Percentiles rank a stretch among this genome's conserved stretches.
Conservation (phyloP, 495 filamentous ascomycete species). For the Hypoxylon lenormandii region DNA sequence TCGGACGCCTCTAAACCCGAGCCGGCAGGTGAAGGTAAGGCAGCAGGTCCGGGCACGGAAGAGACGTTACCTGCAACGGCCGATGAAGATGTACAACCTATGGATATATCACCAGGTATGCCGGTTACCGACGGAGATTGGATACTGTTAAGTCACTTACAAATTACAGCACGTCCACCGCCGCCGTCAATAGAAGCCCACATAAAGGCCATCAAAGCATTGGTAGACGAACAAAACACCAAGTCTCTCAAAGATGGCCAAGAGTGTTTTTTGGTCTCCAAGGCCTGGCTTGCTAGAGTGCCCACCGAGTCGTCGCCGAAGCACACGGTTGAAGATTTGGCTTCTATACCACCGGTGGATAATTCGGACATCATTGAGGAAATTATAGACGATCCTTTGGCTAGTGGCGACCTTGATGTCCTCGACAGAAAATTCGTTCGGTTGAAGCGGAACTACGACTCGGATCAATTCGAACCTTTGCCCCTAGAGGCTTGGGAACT, state of each 20-base stretch:
- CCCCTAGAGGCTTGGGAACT: slow-evolving; percentile 83
- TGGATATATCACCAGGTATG: slow-evolving; percentile 28
- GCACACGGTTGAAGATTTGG: slow-evolving; percentile 30
- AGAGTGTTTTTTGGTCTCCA: slow-evolving; percentile 81
- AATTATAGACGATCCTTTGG: slow-evolving; percentile 59
- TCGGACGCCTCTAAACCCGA: slow-evolving; percentile 31
- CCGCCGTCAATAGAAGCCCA: slow-evolving; percentile 61
- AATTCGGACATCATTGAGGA: slow-evolving; percentile 77
- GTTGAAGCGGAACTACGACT: slow-evolving; percentile 75
- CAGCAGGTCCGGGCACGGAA: slow-evolving; percentile 3
- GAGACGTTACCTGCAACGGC: slow-evolving; percentile 4
- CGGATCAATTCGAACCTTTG: slow-evolving; percentile 79
- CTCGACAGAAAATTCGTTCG: slow-evolving; percentile 72
- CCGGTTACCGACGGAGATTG: neutral
- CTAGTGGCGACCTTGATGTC: slow-evolving; percentile 50
- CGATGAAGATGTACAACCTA: slow-evolving; percentile 5
- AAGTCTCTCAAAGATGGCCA: slow-evolving; percentile 72
- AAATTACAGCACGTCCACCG: slow-evolving; percentile 29
- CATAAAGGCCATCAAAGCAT: slow-evolving; percentile 73
- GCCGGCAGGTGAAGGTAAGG: neutral
- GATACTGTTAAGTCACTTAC: slow-evolving; percentile 14
- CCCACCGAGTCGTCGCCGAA: slow-evolving; percentile 46
- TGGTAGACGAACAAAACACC: slow-evolving; percentile 67
- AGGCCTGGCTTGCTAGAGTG: slow-evolving; percentile 80
- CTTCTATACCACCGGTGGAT: slow-evolving; percentile 71